Evolutionary conservation across 2,329 filamentous ascomycete genomes (phyloP), one percentile per base, ranked within the genome.

Genomic region (Monosporascus ibericus): DNA sequence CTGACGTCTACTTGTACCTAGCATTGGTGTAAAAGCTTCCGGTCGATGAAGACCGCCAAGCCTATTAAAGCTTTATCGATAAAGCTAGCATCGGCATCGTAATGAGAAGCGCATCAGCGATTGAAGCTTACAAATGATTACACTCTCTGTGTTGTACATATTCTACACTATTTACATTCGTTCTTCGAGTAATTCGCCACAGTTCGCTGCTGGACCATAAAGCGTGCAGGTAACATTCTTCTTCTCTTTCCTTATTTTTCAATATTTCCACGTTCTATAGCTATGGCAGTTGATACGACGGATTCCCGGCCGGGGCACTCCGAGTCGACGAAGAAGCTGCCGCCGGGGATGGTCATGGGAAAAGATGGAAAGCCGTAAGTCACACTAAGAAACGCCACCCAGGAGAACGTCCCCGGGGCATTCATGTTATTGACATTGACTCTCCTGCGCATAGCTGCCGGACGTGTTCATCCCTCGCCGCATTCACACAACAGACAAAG

Each of bases 341-440:
- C 87, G 17, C 88, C 86, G 63, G 87, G 88, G 57, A 77, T 92
- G 2, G 80, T 92, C 38, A 72, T 92, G 37, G 89, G 86, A 46
- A 86, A 86, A 57, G 88, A 94, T 72, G 89, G 89, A 52, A 94
- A 94, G 71, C 89, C 89, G 89, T 92, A 72, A 75, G 87, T 72
- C 30, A 25, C 27, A 2, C 27, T 30, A 14, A 5, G 3, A 14
- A 30, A 14, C 27, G 9, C 27, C 27, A 14, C 1, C 27, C 9
- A 2, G 27, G 27, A 30, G 11, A 30, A 14, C 9, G 9, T 30
- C 9, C 27, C 27, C 9, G 3, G 27, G 27, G 11, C 9, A 11
- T 30, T 30, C 27, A 30, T 5, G 15, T 22, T 15, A 20, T 17
- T n/a, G 30, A 25, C 20, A 24, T 6, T 47, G 18, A 9, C 44